Percentiles rank a stretch among this genome's conserved stretches.
Evolutionary conservation across 225 moss, liverwort and hornwort genomes (phyloP).

Genomic region (Climacium dendroides): DNA sequence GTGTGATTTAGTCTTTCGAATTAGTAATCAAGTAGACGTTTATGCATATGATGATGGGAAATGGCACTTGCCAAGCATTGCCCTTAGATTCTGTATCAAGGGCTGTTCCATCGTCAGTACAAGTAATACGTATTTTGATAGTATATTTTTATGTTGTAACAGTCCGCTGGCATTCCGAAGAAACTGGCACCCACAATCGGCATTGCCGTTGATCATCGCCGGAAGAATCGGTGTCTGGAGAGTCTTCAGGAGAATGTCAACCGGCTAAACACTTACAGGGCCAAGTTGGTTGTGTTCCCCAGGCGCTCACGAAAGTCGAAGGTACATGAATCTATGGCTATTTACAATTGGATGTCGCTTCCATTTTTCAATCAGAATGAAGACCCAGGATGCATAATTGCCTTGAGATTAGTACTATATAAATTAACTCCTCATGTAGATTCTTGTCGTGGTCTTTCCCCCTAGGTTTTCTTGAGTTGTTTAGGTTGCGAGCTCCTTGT

Average conservation of each 20-base stretch:
- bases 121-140: neutral
- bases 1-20: neutral
- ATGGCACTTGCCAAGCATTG: neutral
- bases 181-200: constrained; percentile 69
- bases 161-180: constrained; percentile 55
- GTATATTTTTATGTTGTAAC: neutral
- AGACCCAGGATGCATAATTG: neutral
- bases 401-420: neutral
- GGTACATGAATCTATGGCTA: neutral
- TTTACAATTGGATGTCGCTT: neutral
- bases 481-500: neutral
- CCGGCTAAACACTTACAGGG: constrained; percentile 56
- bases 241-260: constrained; percentile 58
- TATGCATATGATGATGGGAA: neutral
- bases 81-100: neutral
- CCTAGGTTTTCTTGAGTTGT: neutral
- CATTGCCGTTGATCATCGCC: constrained; percentile 74
- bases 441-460: neutral
- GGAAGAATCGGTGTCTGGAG: constrained; percentile 64
- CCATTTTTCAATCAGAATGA: neutral
- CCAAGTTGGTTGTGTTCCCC: constrained; percentile 65
- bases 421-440: neutral
- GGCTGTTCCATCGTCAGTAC: too few relatives aligned
- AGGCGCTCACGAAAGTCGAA: constrained; percentile 53
- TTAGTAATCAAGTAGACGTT: too few relatives aligned